phyloP scores from a whole-genome alignment of 1,284 basidiomycete species.

The Sanghuangporus sanghuang region DNA sequence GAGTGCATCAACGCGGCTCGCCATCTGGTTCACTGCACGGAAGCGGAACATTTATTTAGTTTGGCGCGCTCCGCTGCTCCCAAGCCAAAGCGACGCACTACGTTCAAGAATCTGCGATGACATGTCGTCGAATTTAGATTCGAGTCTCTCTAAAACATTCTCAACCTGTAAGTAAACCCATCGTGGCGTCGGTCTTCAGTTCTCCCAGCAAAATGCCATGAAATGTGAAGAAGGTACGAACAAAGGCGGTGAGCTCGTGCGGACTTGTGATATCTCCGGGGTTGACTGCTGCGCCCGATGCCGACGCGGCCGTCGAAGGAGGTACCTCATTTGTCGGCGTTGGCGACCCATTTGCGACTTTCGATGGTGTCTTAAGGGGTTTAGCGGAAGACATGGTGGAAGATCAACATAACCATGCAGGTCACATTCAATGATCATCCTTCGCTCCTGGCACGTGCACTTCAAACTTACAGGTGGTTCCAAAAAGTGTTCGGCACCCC shows the following conservation, averaged over 20 bases:
- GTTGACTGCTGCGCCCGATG: slow-evolving; percentile 24
- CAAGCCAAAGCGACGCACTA: slow-evolving; percentile 43
- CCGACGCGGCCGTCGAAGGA: background rate
- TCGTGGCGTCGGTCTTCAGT: background rate
- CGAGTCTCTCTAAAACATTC: slow-evolving; percentile 69
- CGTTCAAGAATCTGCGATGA: slow-evolving; percentile 75
- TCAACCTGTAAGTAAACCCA: slow-evolving; percentile 54
- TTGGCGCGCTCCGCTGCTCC: background rate
- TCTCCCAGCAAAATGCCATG: background rate
- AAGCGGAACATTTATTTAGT: slow-evolving; percentile 9
- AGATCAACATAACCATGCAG: background rate
- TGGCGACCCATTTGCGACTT: slow-evolving; percentile 1
- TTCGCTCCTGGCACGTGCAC: background rate
- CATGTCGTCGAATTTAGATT: slow-evolving; percentile 80
- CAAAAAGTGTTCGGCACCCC: too few species aligned
- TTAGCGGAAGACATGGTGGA: slow-evolving; percentile 15
- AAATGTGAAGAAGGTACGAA: slow-evolving; percentile 33
- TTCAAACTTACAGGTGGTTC: too few species aligned
- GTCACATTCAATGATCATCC: background rate
- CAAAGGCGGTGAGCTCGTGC: slow-evolving; percentile 79
- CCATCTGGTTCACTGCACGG: slow-evolving; percentile 74
- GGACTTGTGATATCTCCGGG: slow-evolving; percentile 70
- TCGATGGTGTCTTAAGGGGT: slow-evolving; percentile 16
- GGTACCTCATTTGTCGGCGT: slow-evolving; percentile 11
- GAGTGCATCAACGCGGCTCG: slow-evolving; percentile 72